Conservation (phyloP, 2,329 filamentous ascomycete species). For the Alternaria conjuncta region DNA sequence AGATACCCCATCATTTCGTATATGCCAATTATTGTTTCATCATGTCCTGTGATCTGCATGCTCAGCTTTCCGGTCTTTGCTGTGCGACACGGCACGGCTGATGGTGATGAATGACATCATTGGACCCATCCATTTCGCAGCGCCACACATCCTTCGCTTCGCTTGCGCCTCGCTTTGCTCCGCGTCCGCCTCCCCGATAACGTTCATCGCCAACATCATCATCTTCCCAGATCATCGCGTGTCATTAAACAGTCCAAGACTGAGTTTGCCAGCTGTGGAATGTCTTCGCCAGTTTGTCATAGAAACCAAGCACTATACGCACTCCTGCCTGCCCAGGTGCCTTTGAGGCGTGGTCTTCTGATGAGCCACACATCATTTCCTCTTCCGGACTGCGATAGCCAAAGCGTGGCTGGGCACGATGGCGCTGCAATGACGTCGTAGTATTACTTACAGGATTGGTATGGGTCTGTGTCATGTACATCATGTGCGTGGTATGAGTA, state of each 20-base stretch:
- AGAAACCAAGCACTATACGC: neutral
- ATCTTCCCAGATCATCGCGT: neutral
- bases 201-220: slow-evolving; percentile 1
- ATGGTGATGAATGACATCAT: slow-evolving; percentile 26
- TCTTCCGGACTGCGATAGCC: slow-evolving; percentile 9
- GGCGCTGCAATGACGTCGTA: slow-evolving; percentile 21
- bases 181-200: slow-evolving; percentile 5
- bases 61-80: slow-evolving; percentile 2
- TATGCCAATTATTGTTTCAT: slow-evolving; percentile 1
- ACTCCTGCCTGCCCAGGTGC: no score
- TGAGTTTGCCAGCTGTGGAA: slow-evolving; percentile 4
- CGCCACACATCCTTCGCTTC: slow-evolving; percentile 14
- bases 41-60: neutral
- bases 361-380: slow-evolving; percentile 26
- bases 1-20: slow-evolving; percentile 11
- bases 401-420: slow-evolving; percentile 20
- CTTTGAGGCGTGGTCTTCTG: slow-evolving; percentile 12
- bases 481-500: slow-evolving; percentile 5
- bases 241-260: neutral
- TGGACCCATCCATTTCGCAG: slow-evolving; percentile 4
- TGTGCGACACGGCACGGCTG: slow-evolving; percentile 12
- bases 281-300: neutral
- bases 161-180: slow-evolving; percentile 7
- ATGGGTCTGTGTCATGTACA: slow-evolving; percentile 4
- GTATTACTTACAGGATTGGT: slow-evolving; percentile 12